These are phyloP conservation scores for Nicotiana knightiana DNA, from an alignment of 257 asterid species.

Conservation along the genomic window DNA sequence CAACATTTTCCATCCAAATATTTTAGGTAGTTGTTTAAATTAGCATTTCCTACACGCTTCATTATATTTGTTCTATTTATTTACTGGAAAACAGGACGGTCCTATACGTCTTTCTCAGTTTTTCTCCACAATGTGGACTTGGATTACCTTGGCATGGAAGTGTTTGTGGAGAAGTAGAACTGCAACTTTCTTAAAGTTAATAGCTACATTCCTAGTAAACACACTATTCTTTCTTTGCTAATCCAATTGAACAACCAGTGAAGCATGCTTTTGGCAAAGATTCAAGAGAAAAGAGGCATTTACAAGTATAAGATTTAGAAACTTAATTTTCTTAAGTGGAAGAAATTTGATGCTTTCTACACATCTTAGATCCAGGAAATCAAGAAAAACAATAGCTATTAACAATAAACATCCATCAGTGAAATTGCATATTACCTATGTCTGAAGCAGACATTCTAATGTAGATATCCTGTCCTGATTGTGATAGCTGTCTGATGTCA, in stretches of 20 bases:
- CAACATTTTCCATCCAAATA: background rate
- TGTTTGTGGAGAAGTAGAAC: background rate
- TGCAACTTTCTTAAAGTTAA: too few species aligned
- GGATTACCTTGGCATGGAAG: background rate
- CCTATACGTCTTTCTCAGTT: background rate
- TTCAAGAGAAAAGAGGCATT: too few species aligned
- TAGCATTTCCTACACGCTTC: background rate
- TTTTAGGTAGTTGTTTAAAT: background rate
- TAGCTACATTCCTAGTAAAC: too few species aligned
- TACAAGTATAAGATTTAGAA: too few species aligned
- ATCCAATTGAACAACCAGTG: too few species aligned
- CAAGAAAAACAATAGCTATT: too few species aligned
- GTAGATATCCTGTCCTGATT: constrained; percentile 20
- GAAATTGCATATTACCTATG: constrained; percentile 9
- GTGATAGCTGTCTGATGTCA: constrained; percentile 12
- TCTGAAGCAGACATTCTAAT: constrained; percentile 22
- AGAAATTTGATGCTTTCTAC: background rate
- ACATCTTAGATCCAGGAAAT: background rate
- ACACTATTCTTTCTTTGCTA: too few species aligned
- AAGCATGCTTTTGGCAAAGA: too few species aligned
- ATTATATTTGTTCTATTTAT: background rate
- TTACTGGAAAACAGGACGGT: background rate
- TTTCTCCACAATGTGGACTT: background rate
- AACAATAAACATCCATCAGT: too few species aligned
- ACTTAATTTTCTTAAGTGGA: too few species aligned